A percentile compares a stretch with the other conserved stretches of the same genome.
Conservation (phyloP, 2,329 filamentous ascomycete genomes). For the Pseudonectria foliicola region DNA sequence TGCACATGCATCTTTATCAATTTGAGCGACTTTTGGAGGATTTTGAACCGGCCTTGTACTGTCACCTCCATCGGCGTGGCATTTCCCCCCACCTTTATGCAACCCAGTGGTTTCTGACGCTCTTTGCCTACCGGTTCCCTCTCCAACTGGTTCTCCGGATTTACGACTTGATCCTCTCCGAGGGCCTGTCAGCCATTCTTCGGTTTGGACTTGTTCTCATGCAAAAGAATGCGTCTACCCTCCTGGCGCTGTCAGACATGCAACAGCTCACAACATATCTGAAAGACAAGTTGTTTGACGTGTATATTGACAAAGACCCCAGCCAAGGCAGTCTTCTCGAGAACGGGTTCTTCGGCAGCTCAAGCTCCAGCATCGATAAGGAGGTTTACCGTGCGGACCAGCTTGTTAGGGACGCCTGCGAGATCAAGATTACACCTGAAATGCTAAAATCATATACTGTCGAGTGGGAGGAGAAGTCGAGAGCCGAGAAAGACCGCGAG, state of each 20-base stretch:
- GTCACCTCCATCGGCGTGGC: constrained; percentile 79
- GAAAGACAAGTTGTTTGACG: constrained; percentile 91
- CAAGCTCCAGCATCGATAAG: constrained; percentile 82
- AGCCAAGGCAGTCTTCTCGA: constrained; percentile 90
- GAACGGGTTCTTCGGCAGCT: constrained; percentile 94
- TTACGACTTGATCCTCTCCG: constrained; percentile 90
- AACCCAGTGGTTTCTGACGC: constrained; percentile 96
- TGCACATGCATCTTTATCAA: constrained; percentile 89
- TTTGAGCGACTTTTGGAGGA: constrained; percentile 94
- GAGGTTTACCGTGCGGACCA: constrained; percentile 93
- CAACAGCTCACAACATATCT: constrained; percentile 78
- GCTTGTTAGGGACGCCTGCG: constrained; percentile 86
- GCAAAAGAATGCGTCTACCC: constrained; percentile 77
- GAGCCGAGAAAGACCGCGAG: constrained; percentile 74
- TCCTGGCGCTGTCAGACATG: constrained; percentile 89
- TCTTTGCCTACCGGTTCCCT: constrained; percentile 98
- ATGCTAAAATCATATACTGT: constrained; percentile 70
- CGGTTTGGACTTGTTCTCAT: constrained; percentile 94
- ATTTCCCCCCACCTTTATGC: constrained; percentile 92
- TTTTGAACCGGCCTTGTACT: constrained; percentile 87
- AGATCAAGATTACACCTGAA: constrained; percentile 76
- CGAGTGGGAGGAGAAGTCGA: constrained; percentile 90
- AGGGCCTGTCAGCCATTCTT: constrained; percentile 86
- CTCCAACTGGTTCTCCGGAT: constrained; percentile 93
- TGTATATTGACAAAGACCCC: constrained; percentile 91